Evolutionary conservation across 2,329 filamentous ascomycete genomes (phyloP).

Genomic region (Penicillium sp.): DNA sequence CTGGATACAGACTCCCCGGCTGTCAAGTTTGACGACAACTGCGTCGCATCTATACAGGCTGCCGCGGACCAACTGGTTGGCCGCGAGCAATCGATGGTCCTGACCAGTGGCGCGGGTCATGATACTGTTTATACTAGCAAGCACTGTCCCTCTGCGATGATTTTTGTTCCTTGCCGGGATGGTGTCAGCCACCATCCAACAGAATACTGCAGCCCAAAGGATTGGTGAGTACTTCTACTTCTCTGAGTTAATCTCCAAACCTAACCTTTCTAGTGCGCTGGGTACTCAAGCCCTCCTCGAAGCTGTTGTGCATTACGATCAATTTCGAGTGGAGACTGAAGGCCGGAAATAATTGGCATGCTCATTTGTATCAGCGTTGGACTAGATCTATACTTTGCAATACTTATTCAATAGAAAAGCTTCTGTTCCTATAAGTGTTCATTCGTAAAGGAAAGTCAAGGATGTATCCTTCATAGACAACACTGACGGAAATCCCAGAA

Average conservation of each 20-base stretch:
- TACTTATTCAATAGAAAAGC: no score
- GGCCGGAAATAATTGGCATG: not conserved
- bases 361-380: not conserved
- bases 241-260: not conserved
- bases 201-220: constrained; percentile 55
- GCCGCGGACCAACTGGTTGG: constrained; percentile 57
- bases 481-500: no score
- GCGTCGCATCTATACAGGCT: constrained; percentile 59
- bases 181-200: constrained; percentile 60
- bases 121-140: constrained; percentile 59
- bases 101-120: constrained; percentile 60
- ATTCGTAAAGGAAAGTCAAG: no score
- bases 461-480: no score
- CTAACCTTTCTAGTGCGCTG: constrained; percentile 23
- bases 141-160: constrained; percentile 59
- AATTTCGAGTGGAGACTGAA: not conserved
- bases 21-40: constrained; percentile 61
- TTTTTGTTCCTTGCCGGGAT: constrained; percentile 60
- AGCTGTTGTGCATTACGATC: constrained; percentile 43
- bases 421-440: no score
- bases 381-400: no score
- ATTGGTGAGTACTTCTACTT: constrained; percentile 27
- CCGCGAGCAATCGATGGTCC: constrained; percentile 44
- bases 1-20: constrained; percentile 59
- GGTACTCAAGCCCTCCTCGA: constrained; percentile 50